These are phyloP conservation scores for Cylindrodendrum hubeiense DNA, from an alignment of 2,329 filamentous ascomycete genomes.

Conservation along the genomic window DNA sequence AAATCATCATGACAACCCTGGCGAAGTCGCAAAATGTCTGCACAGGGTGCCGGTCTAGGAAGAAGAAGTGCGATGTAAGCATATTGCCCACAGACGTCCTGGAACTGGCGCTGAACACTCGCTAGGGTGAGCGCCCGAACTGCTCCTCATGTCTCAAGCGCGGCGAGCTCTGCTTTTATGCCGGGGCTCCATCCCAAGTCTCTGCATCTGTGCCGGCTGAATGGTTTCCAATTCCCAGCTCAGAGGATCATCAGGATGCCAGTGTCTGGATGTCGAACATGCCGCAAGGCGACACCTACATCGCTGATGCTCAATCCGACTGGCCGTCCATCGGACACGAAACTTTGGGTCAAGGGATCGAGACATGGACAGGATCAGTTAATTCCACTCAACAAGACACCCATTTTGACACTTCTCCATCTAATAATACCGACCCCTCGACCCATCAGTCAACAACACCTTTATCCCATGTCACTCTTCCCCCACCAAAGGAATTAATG, in stretches of 20 bases:
- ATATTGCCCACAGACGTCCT: background rate
- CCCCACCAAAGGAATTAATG: constrained; percentile 22
- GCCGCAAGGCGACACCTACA: no score
- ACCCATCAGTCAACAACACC: background rate
- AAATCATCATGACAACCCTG: constrained; percentile 33
- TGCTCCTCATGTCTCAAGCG: constrained; percentile 37
- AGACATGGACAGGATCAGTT: background rate
- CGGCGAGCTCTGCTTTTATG: constrained; percentile 39
- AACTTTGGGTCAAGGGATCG: background rate
- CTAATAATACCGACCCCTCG: background rate
- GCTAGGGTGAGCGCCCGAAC: constrained; percentile 33
- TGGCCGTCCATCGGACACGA: background rate
- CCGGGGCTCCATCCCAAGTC: constrained; percentile 21
- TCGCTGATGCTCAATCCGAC: background rate
- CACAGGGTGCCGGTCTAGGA: constrained; percentile 40
- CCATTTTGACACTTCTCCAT: background rate
- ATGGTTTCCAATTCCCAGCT: background rate
- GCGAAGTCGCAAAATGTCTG: constrained; percentile 44
- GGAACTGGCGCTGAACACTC: background rate
- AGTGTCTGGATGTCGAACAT: background rate
- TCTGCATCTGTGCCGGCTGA: background rate
- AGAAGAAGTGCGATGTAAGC: constrained; percentile 44
- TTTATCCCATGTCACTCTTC: background rate
- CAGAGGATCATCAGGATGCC: background rate
- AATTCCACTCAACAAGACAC: background rate